Evolutionary conservation across 129 eudicot genomes (phyloP).

Genomic region (Kitagawia praeruptora): DNA sequence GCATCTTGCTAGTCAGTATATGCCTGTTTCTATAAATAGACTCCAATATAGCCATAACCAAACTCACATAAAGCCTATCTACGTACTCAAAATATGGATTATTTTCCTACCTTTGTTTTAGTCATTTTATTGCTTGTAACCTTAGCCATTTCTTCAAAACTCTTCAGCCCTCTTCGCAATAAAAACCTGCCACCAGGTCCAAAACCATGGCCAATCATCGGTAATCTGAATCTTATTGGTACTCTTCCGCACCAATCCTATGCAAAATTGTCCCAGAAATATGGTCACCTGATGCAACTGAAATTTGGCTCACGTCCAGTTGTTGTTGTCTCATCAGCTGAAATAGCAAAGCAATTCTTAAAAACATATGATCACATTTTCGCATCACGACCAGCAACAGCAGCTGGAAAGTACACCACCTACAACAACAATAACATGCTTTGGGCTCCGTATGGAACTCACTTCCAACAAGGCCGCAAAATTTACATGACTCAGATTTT

Average conservation of each 20-base stretch:
- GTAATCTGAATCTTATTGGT: neutral
- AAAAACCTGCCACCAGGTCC: neutral
- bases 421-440: neutral
- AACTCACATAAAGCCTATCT: neutral
- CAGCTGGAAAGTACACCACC: neutral
- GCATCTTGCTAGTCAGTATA: too few relatives aligned
- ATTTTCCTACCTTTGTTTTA: neutral
- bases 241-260: neutral
- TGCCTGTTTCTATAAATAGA: neutral
- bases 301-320: neutral
- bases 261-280: neutral
- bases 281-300: neutral
- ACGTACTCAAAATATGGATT: neutral
- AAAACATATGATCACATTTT: neutral
- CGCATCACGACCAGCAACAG: neutral
- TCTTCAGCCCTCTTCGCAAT: neutral
- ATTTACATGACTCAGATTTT: too few relatives aligned
- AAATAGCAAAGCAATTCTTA: neutral
- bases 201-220: neutral
- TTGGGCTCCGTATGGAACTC: neutral
- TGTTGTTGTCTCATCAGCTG: neutral
- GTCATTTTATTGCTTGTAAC: neutral
- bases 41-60: too few relatives aligned
- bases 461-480: conserved; percentile 2
- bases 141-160: neutral